A percentile compares a stretch with the other conserved stretches of the same genome.
These are phyloP conservation scores for Fusarium proliferatum DNA, from an alignment of 2,329 filamentous ascomycete genomes.

Conservation along the genomic window DNA sequence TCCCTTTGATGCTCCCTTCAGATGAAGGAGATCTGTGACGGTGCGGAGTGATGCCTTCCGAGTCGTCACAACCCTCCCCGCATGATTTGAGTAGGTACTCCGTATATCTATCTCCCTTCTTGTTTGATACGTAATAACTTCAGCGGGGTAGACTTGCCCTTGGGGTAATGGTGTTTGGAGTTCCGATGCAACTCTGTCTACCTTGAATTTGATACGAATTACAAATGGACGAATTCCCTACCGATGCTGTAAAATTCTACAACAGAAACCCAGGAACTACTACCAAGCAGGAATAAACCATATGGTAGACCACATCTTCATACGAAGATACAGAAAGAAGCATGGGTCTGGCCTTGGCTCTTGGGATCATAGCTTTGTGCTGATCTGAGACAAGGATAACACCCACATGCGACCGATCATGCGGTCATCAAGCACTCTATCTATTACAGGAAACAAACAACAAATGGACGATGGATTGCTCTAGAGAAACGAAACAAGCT, in stretches of 20 bases:
- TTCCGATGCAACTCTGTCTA: neutral
- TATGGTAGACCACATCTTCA: neutral
- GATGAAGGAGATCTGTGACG: neutral
- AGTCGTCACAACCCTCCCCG: neutral
- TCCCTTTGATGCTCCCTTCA: neutral
- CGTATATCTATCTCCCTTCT: neutral
- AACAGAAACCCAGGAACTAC: neutral
- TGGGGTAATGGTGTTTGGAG: neutral
- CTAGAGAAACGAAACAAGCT: neutral
- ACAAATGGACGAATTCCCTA: neutral
- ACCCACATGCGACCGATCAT: constrained; percentile 21
- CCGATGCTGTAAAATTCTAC: neutral
- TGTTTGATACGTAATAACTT: neutral
- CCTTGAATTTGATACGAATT: neutral
- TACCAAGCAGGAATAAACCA: neutral
- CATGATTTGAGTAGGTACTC: neutral
- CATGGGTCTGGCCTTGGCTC: constrained; percentile 18
- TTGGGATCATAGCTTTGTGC: constrained; percentile 14
- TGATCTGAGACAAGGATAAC: constrained; percentile 34
- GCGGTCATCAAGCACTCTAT: constrained; percentile 13
- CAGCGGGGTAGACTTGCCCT: neutral
- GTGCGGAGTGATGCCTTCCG: neutral
- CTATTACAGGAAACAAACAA: neutral
- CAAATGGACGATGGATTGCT: neutral
- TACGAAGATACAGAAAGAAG: neutral